These are phyloP conservation scores for Kazachstania sp. DNA, from an alignment of 1,139 yeast genomes.

Conservation along the genomic window DNA sequence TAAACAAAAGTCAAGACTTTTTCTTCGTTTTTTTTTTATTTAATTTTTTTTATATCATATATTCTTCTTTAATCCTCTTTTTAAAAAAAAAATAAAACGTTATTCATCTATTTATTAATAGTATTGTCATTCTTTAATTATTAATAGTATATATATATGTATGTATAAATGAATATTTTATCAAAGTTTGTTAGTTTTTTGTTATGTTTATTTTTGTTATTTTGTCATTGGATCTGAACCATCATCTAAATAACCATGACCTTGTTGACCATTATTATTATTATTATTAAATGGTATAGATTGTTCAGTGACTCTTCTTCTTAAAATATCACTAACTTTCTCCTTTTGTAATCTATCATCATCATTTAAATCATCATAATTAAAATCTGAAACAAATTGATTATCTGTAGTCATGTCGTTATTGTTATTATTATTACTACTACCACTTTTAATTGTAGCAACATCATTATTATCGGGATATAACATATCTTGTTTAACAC, in stretches of 20 bases:
- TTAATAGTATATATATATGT: too few species aligned
- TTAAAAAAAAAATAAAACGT: too few species aligned
- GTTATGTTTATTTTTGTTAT: background rate
- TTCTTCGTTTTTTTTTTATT: too few species aligned
- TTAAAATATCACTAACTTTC: conserved; percentile 17
- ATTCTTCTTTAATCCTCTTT: too few species aligned
- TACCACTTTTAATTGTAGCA: background rate
- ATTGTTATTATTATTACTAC: too few species aligned
- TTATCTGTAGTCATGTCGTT: too few species aligned
- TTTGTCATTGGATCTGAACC: background rate
- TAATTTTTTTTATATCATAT: too few species aligned
- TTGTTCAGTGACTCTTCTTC: conserved; percentile 9
- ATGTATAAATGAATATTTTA: background rate
- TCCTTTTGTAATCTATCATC: conserved; percentile 12
- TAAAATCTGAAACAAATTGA: background rate
- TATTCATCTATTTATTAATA: too few species aligned
- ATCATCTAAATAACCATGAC: conserved; percentile 1
- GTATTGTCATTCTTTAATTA: background rate
- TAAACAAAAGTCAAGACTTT: too few species aligned
- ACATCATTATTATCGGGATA: background rate
- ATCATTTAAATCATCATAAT: background rate
- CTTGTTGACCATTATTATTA: background rate
- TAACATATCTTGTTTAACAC: background rate
- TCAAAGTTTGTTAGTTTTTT: background rate
- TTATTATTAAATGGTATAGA: background rate